These are phyloP conservation scores for Aureobasidium vineae DNA, from an alignment of 2,329 filamentous ascomycete genomes.

Conservation along the genomic window DNA sequence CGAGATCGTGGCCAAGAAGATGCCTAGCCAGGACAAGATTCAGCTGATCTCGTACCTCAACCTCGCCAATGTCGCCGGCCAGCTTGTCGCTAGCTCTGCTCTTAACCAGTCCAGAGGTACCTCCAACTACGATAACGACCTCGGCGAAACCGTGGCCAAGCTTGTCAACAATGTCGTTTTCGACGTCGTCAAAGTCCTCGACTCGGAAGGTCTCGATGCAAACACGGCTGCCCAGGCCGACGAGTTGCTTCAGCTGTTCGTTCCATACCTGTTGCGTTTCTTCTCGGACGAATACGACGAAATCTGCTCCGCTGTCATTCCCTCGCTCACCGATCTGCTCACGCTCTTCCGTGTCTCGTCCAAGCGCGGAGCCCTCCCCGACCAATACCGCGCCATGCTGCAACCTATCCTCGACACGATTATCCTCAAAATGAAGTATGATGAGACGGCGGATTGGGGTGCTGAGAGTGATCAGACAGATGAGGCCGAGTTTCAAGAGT, in stretches of 20 bases:
- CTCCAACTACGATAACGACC: constrained; percentile 87
- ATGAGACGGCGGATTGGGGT: constrained; percentile 91
- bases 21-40: constrained; percentile 90
- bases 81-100: constrained; percentile 80
- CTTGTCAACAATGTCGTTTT: constrained; percentile 86
- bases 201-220: constrained; percentile 63
- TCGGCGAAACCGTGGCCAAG: constrained; percentile 92
- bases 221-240: constrained; percentile 72
- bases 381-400: constrained; percentile 76
- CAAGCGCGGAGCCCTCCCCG: constrained; percentile 63
- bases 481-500: constrained; percentile 94
- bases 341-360: constrained; percentile 83
- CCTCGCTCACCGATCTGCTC: constrained; percentile 86
- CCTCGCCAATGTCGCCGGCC: constrained; percentile 76
- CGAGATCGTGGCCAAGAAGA: constrained; percentile 97
- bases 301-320: constrained; percentile 93
- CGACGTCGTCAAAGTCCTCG: constrained; percentile 84
- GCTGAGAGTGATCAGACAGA: constrained; percentile 93
- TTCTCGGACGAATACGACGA: constrained; percentile 99
- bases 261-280: constrained; percentile 85
- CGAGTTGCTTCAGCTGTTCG: constrained; percentile 75
- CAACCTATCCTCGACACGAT: constrained; percentile 87
- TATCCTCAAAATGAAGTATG: constrained; percentile 94
- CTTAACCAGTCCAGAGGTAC: constrained; percentile 76
- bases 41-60: constrained; percentile 91